Percentiles rank a stretch among this genome's conserved stretches.
Evolutionary conservation across 495 filamentous ascomycete species (phyloP).

Genomic region (Durotheca rogersii): DNA sequence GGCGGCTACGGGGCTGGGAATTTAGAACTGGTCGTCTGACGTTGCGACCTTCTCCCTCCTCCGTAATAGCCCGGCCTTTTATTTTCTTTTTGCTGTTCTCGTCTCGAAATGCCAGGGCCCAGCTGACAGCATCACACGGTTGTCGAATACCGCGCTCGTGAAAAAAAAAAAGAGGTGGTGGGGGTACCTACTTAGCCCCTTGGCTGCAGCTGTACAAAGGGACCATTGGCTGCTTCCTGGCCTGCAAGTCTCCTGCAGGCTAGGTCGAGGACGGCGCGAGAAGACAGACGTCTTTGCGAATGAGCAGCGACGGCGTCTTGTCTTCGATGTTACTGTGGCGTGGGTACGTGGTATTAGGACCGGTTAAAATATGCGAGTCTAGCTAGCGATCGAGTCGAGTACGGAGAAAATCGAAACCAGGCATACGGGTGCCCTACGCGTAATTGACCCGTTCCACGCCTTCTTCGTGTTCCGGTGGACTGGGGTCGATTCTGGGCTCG

Average conservation of each 20-base stretch:
- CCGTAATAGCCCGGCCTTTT: neutral
- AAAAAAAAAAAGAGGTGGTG: constrained; percentile 9
- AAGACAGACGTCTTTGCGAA: constrained; percentile 6
- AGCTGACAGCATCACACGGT: constrained; percentile 23
- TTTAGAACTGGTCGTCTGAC: neutral
- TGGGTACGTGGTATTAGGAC: neutral
- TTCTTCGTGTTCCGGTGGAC: constrained; percentile 3
- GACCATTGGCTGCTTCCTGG: constrained; percentile 16
- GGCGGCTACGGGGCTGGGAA: too few relatives aligned
- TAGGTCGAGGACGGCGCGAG: constrained; percentile 4
- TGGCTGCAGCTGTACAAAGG: constrained; percentile 28
- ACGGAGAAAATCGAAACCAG: too few relatives aligned
- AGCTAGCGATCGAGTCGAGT: too few relatives aligned
- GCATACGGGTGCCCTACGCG: too few relatives aligned
- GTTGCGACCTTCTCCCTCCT: neutral
- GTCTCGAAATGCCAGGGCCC: constrained; percentile 1
- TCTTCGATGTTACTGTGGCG: constrained; percentile 1
- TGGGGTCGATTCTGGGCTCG: too few relatives aligned
- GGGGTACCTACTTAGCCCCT: too few relatives aligned
- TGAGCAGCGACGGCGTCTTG: neutral
- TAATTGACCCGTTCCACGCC: too few relatives aligned
- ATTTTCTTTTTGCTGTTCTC: neutral
- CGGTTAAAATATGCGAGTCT: constrained; percentile 16
- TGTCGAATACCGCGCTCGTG: neutral
- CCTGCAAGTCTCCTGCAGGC: constrained; percentile 16